Base-by-base conservation (phyloP, 805 yeast genomes). In the Kazachstania kunashirensis region DNA sequence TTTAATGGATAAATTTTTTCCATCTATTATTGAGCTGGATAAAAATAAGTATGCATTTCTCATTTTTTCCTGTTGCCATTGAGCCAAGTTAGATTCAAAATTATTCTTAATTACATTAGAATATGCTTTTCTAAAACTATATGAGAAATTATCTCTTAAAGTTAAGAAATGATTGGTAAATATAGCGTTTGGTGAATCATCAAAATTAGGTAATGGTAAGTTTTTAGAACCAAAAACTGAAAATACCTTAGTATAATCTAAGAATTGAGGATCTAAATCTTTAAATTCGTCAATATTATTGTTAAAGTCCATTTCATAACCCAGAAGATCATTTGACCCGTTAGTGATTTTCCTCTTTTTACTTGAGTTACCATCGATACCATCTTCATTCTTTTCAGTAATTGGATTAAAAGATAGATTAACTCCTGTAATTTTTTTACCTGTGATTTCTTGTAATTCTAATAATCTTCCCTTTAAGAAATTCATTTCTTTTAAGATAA, bases 361-460 rank as follows among this genome's bases (percentile, higher is more conserved):
- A 9, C n/a, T 4, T 2, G 13, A 21, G 9, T 8, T 29, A 10
- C 39, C 44, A 29, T 38, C 33, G 5, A 24, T 13, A 23, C 33
- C 34, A 36, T 40, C 40, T 7, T 31, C 27, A 21, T 30, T 40
- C 15, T 17, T 19, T n/a, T 2, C 27, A 6, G 6, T 18, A 14
- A 32, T 30, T 21, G 33, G 20, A 12, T 38, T 38, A 25, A 42
- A 36, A 15, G 45, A 32, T 31, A 48, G 41, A 35, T 48, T 42
- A 8, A 49, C 34, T 7, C 44, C 52, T 6, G 34, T 18, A 13
- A 46, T 29, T 19, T 43, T 43, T 16, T 45, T 50, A 6, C 59
- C 55, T 10, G 60, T 54, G n/a, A 54, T 44, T 10, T 50, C 53
- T 37, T 53, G 53, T 32, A 57, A 45, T 39, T 53, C 59, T 16